These are phyloP conservation scores for Macrocybe gigantea DNA, from an alignment of 768 basidiomycete species.

Conservation along the genomic window DNA sequence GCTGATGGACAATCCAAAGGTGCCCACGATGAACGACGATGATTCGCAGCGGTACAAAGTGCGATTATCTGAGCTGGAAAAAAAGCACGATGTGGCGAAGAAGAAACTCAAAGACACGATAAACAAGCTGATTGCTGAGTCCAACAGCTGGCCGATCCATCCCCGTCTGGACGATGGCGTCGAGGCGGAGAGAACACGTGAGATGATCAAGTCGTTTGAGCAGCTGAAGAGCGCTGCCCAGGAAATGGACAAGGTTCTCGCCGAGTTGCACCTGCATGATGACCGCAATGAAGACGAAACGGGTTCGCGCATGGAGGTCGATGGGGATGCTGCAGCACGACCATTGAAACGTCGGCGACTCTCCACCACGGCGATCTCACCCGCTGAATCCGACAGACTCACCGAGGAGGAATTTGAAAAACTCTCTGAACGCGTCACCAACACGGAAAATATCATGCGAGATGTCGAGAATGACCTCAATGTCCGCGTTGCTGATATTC, in stretches of 20 bases:
- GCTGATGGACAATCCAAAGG: conserved; percentile 10
- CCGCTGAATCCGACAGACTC: neutral
- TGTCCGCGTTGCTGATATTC: conserved; percentile 12
- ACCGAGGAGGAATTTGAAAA: conserved; percentile 10
- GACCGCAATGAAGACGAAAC: neutral
- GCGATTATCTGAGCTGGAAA: conserved; percentile 14
- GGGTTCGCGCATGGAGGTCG: conserved; percentile 9
- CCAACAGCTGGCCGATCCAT: conserved; percentile 23
- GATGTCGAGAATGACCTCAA: conserved; percentile 17
- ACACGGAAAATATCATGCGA: conserved; percentile 11
- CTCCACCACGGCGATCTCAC: conserved; percentile 3
- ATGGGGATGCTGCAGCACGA: conserved; percentile 8
- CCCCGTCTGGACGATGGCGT: conserved; percentile 14
- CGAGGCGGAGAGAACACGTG: conserved; percentile 13
- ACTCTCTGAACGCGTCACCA: conserved; percentile 11
- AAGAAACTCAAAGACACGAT: conserved; percentile 12
- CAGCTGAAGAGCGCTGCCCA: conserved; percentile 16
- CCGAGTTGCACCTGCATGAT: conserved; percentile 10
- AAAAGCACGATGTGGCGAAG: conserved; percentile 13
- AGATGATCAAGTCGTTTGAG: conserved; percentile 14
- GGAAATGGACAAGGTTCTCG: conserved; percentile 14
- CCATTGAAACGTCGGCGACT: conserved; percentile 25
- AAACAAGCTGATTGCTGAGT: conserved; percentile 10
- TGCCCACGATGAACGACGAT: conserved; percentile 9
- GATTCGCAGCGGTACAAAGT: conserved; percentile 7